Base-by-base conservation (phyloP, 2,329 filamentous ascomycete genomes). In the Tolypocladium tundrense region DNA sequence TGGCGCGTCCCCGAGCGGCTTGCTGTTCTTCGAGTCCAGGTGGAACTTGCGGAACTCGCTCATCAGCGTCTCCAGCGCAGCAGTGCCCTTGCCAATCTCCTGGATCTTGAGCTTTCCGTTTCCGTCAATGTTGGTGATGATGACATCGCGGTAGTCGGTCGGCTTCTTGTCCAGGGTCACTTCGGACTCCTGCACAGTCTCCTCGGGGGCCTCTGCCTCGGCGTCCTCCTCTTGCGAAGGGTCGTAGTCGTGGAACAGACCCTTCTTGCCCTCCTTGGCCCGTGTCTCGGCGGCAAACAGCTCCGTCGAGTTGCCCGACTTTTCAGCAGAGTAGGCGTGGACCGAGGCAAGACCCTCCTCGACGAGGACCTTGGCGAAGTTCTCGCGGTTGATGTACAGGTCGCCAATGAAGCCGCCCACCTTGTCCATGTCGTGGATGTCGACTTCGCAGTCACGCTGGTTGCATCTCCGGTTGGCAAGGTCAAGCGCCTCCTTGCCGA, bases 341-440 rank as follows among this genome's bases (percentile, higher is more conserved):
- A 99, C 93, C 24, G 88, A 88, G 19, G 94, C 93, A 37, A 97
- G 81, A 61, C 94, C 94, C 74, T 99, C 94, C 73, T 97, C 94
- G 1, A 99, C 85, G 1, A 99, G 82, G 2, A 90, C 73, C 79
- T 96, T 97, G 67, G 92, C 90, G 69, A 99, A 96, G 77, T 90
- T 97, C 75, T 97, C 93, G 56, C 92, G 89, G 78, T 91, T 93
- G 71, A 99, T 84, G 72, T 91, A 97, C 31, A 99, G 80, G 16
- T 91, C 90, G 57, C 94, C 94, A 65, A 99, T 97, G 78, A 99
- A 99, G 42, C 94, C 94, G 66, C 94, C 94, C 33, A 94, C 87
- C 79, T 97, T 97, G 80, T 99, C 94, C 64, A 91, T 89, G 67
- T 92, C 91, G 71, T 96, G 87, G 24, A 99, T 88, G 66, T 99